phyloP scores from a whole-genome alignment of 495 filamentous ascomycete genomes.

The Annulohypoxylon nitens region DNA sequence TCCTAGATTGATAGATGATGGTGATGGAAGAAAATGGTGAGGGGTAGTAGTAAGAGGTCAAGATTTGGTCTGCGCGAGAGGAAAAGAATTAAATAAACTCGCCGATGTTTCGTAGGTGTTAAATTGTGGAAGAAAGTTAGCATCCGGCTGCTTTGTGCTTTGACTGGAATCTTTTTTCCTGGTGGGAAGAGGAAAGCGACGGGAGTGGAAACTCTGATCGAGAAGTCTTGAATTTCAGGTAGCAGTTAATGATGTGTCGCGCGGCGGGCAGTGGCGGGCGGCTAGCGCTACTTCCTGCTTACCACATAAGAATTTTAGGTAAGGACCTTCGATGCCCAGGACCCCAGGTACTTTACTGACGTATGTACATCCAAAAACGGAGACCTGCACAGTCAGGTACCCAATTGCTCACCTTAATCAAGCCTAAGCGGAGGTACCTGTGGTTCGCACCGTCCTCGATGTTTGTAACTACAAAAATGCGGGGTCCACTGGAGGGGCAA shows the following conservation, averaged over 20 bases:
- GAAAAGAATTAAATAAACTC: neutral
- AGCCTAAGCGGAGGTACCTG: neutral
- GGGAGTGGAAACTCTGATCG: constrained; percentile 37
- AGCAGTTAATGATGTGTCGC: constrained; percentile 48
- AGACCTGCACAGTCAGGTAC: neutral
- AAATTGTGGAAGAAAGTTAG: constrained; percentile 3
- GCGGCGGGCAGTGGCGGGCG: constrained; percentile 35
- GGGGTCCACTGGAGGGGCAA: constrained; percentile 40
- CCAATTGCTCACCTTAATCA: neutral
- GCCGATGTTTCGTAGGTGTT: neutral
- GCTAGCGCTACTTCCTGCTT: constrained; percentile 38
- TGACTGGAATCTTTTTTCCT: constrained; percentile 21
- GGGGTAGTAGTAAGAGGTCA: constrained; percentile 14
- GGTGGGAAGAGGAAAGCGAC: constrained; percentile 39
- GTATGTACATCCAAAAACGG: neutral
- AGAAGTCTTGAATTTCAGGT: constrained; percentile 45
- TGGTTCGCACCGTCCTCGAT: neutral
- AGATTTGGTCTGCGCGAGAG: neutral
- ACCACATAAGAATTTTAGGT: constrained; percentile 12
- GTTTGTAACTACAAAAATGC: constrained; percentile 24
- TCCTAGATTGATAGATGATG: constrained; percentile 22
- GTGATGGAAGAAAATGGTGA: constrained; percentile 16
- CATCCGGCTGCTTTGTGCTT: constrained; percentile 14
- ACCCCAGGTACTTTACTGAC: too few relatives aligned
- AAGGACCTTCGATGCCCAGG: constrained; percentile 2